phyloP scores from a whole-genome alignment of 495 filamentous ascomycete genomes.

The Mytilinidion resinicola region DNA sequence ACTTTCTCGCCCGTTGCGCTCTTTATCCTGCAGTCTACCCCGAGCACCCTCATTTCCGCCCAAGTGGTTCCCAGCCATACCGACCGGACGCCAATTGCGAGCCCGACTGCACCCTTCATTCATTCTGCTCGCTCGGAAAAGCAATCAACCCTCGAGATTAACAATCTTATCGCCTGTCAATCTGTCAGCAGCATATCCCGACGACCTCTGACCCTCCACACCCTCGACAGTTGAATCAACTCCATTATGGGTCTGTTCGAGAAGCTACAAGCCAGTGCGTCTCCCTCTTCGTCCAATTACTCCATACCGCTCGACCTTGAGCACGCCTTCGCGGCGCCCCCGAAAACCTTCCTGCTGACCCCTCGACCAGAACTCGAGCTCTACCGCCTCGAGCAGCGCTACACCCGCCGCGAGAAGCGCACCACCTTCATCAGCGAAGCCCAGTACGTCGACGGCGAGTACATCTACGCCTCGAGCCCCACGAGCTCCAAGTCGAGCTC shows the following conservation, averaged over 20 bases:
- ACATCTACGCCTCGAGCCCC: constrained; percentile 53
- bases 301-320: neutral
- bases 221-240: neutral
- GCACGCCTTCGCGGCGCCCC: neutral
- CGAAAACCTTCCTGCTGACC: neutral
- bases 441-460: constrained; percentile 88
- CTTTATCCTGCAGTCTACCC: too few relatives aligned
- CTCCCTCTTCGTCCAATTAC: neutral
- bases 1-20: too few relatives aligned
- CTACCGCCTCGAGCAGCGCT: constrained; percentile 87
- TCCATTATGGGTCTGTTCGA: constrained; percentile 28
- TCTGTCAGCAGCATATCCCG: neutral
- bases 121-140: too few relatives aligned
- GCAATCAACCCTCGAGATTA: neutral
- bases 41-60: neutral
- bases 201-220: constrained; percentile 1
- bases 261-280: constrained; percentile 31
- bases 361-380: constrained; percentile 62
- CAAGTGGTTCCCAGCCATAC: neutral
- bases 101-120: too few relatives aligned
- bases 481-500: constrained; percentile 22
- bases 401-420: constrained; percentile 79
- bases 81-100: too few relatives aligned
- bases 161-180: constrained; percentile 13
- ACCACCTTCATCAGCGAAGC: constrained; percentile 80